Evolutionary conservation across 129 eudicot genomes (phyloP), one percentile per base, ranked within the genome.

Genomic region (Artemisia argyi): DNA sequence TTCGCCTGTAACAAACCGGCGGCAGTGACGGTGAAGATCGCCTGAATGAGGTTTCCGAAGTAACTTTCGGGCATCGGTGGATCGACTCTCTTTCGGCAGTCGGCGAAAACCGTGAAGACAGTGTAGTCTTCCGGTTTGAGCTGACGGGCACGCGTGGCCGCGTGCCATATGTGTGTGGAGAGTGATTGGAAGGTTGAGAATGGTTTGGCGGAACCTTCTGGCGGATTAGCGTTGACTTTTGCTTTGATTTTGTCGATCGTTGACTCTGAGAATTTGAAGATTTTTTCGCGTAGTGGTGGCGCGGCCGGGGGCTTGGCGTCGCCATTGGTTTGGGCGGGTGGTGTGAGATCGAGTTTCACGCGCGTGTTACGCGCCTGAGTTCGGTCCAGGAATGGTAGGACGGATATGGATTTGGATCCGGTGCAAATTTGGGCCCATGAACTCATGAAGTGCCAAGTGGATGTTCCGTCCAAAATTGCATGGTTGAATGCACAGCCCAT

Each of bases 401-500:
- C 79, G 3, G 91, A 71, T 17, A 88, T 59, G 69, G 97, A 62
- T 24, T 82, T 75, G 85, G 97, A 74, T 26, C 99, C 99, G 50
- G 61, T 77, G 82, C 93, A 87, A n/a, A 88, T 83, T 58, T 83
- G 77, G 84, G 99, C 96, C 99, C 99, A 94, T 6, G 93, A 84
- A 71, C 79, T 90, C 99, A 94, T 90, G 83, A 94, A 94, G 82
- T 94, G 99, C 99, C 99, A 94, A 55, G 97, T 90, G 77, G 99
- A 86, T 58, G 99, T 85, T 3, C 99, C 99, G 18, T 94, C 99
- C 35, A 94, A 79, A 60, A 94, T 84, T 0, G 97, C 96, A 46
- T 94, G 99, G 80, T 94, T 94, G 78, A 94, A 94, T 3, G 99
- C 96, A 13, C 87, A 86, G 44, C 99, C 99, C 86, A 94, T 79